Evolutionary conservation across 495 filamentous ascomycete species (phyloP).

Genomic region (Penicillium dipodomyicola): DNA sequence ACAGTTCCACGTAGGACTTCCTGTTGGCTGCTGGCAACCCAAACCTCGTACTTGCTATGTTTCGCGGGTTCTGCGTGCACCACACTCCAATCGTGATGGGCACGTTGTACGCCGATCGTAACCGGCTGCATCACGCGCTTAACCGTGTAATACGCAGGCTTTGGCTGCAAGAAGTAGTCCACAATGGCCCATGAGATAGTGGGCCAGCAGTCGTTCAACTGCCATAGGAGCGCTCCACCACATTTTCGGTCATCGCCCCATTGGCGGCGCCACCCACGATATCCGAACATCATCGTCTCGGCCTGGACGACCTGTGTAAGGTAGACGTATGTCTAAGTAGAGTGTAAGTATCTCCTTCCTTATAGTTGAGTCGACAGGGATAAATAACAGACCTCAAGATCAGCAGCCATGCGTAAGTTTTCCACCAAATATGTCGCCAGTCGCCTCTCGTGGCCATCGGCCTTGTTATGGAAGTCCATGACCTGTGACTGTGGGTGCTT

Average conservation of each 20-base stretch:
- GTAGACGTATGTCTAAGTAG: conserved; percentile 75
- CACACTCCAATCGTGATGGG: conserved; percentile 62
- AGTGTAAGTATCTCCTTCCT: background rate
- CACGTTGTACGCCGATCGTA: conserved; percentile 70
- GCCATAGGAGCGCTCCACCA: conserved; percentile 89
- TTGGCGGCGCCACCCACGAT: conserved; percentile 84
- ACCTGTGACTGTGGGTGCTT: conserved; percentile 84
- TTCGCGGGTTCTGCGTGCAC: conserved; percentile 57
- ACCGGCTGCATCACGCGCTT: conserved; percentile 75
- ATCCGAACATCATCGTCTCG: conserved; percentile 86
- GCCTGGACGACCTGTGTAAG: conserved; percentile 88
- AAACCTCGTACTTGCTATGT: conserved; percentile 66
- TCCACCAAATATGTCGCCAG: conserved; percentile 88
- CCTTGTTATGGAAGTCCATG: conserved; percentile 96
- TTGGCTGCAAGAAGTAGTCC: conserved; percentile 84
- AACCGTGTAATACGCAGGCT: conserved; percentile 82
- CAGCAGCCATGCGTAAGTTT: conserved; percentile 67
- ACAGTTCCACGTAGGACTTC: conserved; percentile 57
- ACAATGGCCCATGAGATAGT: conserved; percentile 83
- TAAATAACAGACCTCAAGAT: conserved; percentile 46
- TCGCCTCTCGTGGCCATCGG: conserved; percentile 81
- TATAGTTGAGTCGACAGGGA: too few species aligned
- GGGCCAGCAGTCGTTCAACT: conserved; percentile 97
- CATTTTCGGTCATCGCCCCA: conserved; percentile 83
- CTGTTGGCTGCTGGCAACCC: conserved; percentile 68